Percentiles rank a stretch among this genome's conserved stretches.
These are phyloP conservation scores for Fusarium mundagurra DNA, from an alignment of 2,329 filamentous ascomycete genomes.

Conservation along the genomic window DNA sequence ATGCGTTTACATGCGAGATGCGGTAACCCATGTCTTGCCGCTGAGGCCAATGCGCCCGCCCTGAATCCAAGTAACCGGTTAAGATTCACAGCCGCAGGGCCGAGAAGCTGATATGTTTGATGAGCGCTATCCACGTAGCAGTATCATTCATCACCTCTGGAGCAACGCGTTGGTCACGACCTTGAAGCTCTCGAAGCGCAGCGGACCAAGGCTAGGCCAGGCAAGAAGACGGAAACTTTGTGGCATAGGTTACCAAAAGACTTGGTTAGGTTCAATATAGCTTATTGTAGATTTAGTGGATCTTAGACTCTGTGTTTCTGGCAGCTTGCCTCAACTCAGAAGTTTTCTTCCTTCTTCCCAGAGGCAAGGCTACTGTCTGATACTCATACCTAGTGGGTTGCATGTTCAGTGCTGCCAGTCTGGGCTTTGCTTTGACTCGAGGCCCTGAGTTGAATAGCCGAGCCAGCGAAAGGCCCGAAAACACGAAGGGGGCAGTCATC, in stretches of 20 bases:
- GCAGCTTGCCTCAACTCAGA: not conserved
- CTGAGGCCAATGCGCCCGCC: constrained; percentile 35
- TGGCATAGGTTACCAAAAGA: not conserved
- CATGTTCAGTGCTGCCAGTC: constrained; percentile 35
- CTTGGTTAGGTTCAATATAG: not conserved
- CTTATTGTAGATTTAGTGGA: not conserved
- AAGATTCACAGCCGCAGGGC: constrained; percentile 11
- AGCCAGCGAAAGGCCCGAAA: constrained; percentile 32
- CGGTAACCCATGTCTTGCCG: constrained; percentile 27
- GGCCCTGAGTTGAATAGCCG: constrained; percentile 23
- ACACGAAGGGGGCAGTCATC: constrained; percentile 34
- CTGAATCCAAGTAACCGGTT: constrained; percentile 36
- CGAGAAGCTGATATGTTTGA: constrained; percentile 4
- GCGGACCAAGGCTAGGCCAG: not conserved
- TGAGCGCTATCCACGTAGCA: not conserved
- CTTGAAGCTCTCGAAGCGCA: not conserved
- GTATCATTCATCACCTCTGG: not conserved
- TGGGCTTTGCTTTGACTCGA: constrained; percentile 11
- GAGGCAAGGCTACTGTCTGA: not conserved
- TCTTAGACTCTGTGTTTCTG: not conserved
- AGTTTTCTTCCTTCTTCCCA: not conserved
- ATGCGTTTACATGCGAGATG: constrained; percentile 29
- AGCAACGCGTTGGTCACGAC: not conserved
- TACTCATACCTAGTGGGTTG: constrained; percentile 19
- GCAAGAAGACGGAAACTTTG: not conserved